phyloP scores from a whole-genome alignment of 2,329 filamentous ascomycete species.

The Fusarium sp. region DNA sequence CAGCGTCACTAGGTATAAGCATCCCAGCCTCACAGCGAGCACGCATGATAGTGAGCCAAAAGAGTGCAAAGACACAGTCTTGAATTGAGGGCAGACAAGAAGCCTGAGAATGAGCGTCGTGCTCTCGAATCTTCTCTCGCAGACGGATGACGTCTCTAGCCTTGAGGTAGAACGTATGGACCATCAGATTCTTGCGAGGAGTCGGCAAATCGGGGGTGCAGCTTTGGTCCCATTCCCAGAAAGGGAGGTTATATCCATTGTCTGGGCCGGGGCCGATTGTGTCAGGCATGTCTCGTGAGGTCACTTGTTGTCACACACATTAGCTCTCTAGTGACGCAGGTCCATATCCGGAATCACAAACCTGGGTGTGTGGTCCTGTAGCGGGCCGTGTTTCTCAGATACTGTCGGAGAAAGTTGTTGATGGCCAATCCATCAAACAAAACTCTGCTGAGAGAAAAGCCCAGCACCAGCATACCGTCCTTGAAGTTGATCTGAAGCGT shows the following conservation, averaged over 20 bases:
- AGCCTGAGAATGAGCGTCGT: neutral
- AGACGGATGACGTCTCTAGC: neutral
- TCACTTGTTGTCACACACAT: conserved; percentile 8
- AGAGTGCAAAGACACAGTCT: conserved; percentile 31
- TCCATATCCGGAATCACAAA: conserved; percentile 9
- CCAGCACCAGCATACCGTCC: conserved; percentile 18
- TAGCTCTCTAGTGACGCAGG: neutral
- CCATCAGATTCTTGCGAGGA: neutral
- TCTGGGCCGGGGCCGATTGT: neutral
- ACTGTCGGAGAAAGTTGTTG: conserved; percentile 34
- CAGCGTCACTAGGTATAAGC: neutral
- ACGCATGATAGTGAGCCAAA: conserved; percentile 34
- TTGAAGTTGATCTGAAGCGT: conserved; percentile 15
- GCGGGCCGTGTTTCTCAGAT: conserved; percentile 12
- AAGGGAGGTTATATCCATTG: conserved; percentile 17
- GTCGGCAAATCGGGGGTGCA: neutral
- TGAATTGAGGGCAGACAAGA: neutral
- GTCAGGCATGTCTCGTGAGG: conserved; percentile 13
- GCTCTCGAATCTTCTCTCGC: neutral
- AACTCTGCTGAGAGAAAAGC: conserved; percentile 32
- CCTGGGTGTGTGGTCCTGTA: neutral
- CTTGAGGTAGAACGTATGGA: conserved; percentile 9
- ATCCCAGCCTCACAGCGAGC: conserved; percentile 2
- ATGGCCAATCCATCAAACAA: conserved; percentile 37
- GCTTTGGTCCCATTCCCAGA: conserved; percentile 26